A percentile compares a stretch with the other conserved stretches of the same genome.
These are phyloP conservation scores for Coemansia sp. DNA, from an alignment of 371 early-diverging fungal genomes.

Conservation along the genomic window DNA sequence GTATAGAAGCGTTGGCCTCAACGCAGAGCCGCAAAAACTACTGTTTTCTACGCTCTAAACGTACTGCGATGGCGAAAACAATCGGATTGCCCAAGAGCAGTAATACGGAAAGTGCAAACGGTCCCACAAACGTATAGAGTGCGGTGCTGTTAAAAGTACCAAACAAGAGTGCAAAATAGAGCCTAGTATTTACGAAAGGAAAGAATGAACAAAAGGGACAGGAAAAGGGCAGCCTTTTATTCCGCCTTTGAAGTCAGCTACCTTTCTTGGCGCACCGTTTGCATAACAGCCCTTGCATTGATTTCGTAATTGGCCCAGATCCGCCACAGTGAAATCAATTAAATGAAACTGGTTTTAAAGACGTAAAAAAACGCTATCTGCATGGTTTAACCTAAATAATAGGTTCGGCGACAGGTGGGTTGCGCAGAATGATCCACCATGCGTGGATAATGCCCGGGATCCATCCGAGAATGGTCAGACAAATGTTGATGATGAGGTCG, in stretches of 20 bases:
- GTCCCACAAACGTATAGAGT: too few relatives aligned
- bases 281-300: conserved; percentile 4
- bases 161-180: neutral
- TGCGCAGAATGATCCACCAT: conserved; percentile 37
- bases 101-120: too few relatives aligned
- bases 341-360: neutral
- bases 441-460: conserved; percentile 66
- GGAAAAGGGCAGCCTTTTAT: neutral
- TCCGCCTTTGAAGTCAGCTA: neutral
- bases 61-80: neutral
- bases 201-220: neutral
- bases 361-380: too few relatives aligned
- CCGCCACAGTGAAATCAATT: neutral
- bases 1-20: neutral
- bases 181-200: neutral
- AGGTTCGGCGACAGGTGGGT: too few relatives aligned
- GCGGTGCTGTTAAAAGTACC: too few relatives aligned
- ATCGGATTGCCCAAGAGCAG: neutral
- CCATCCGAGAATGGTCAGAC: conserved; percentile 68
- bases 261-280: neutral
- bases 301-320: conserved; percentile 6
- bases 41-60: neutral
- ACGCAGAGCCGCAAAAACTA: neutral
- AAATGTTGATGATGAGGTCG: conserved; percentile 73
- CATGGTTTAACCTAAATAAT: too few relatives aligned